phyloP scores from a whole-genome alignment of 148 eudicot genomes.

The Chenopodium formosanum region DNA sequence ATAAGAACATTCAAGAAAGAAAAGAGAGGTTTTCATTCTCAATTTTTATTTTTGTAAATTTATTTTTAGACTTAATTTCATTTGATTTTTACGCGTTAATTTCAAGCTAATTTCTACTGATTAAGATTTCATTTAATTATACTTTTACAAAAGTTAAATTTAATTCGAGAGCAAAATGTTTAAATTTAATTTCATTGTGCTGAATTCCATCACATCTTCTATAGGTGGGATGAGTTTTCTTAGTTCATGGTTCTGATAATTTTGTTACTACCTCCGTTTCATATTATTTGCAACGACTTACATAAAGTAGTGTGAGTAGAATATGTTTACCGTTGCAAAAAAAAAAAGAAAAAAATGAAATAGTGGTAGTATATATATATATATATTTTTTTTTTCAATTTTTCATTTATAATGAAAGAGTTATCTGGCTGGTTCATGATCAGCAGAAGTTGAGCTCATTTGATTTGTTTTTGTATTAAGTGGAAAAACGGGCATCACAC shows the following conservation, averaged over 20 bases:
- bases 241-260: not conserved
- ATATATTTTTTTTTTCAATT: not conserved
- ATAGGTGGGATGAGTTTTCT: not conserved
- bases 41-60: not conserved
- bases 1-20: slow-evolving; percentile 82
- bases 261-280: not conserved
- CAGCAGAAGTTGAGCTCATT: not conserved
- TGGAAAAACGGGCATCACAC: too few relatives aligned
- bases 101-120: slow-evolving; percentile 10
- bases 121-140: slow-evolving; percentile 7
- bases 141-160: not conserved
- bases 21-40: slow-evolving; percentile 57
- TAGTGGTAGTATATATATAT: too few relatives aligned
- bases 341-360: too few relatives aligned
- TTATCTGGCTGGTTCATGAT: not conserved
- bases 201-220: not conserved
- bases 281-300: too few relatives aligned
- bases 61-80: not conserved
- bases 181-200: not conserved
- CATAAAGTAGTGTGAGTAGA: too few relatives aligned
- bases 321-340: too few relatives aligned
- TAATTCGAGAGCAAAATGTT: not conserved
- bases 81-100: not conserved
- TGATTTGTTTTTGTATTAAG: not conserved
- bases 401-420: not conserved